Conservation (phyloP, 1,139 yeast genomes). For the Magnusiomyces tetraspermus region DNA sequence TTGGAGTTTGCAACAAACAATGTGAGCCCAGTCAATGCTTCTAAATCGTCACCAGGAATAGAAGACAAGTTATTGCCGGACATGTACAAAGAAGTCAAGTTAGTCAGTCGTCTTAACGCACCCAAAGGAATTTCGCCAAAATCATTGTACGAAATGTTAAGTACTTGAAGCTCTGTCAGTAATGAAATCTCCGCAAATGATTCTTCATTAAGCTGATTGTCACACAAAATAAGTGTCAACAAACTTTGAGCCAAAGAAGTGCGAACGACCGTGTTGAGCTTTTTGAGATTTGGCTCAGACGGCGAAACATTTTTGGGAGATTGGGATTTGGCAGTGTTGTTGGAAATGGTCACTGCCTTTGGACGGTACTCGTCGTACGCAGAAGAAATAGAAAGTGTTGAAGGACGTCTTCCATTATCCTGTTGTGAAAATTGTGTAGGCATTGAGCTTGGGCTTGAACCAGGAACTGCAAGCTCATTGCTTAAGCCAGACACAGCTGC, state of each 20-base stretch:
- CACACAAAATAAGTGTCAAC: constrained; percentile 57
- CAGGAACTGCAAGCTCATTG: not conserved
- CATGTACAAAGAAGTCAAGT: constrained; percentile 58
- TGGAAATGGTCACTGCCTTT: not conserved
- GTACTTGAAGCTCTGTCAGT: constrained; percentile 47
- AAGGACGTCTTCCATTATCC: constrained; percentile 17
- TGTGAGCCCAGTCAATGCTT: constrained; percentile 46
- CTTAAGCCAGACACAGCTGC: not conserved
- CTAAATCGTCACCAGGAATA: constrained; percentile 80
- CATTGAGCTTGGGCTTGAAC: too few relatives aligned
- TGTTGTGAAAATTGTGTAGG: too few relatives aligned
- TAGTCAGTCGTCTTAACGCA: constrained; percentile 48
- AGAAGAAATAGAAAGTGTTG: constrained; percentile 20
- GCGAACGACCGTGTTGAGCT: constrained; percentile 7
- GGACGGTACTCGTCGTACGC: constrained; percentile 15
- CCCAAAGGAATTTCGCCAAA: constrained; percentile 73
- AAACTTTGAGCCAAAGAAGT: constrained; percentile 35
- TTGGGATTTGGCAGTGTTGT: not conserved
- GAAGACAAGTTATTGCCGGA: constrained; percentile 78
- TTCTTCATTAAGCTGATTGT: constrained; percentile 73
- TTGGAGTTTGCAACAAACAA: constrained; percentile 71
- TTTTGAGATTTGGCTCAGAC: constrained; percentile 2
- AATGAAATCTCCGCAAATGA: constrained; percentile 61
- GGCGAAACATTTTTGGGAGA: constrained; percentile 9
- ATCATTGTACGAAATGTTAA: constrained; percentile 79